Percentiles rank a stretch among this genome's conserved stretches.
Evolutionary conservation across 805 yeast species (phyloP).

Genomic region (Monosporozyma aerobia): DNA sequence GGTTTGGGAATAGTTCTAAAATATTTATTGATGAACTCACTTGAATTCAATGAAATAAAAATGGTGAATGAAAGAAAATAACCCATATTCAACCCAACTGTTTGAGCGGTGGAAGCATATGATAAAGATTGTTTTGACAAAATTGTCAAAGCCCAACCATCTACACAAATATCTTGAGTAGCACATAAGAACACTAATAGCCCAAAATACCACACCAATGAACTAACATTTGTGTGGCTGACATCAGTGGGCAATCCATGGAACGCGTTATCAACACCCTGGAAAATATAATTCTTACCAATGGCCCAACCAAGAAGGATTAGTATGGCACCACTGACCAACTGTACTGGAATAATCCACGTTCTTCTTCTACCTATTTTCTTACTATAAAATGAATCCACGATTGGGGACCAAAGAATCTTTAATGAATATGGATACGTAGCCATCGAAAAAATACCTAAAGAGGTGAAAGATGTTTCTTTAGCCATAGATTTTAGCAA

Average conservation of each 20-base stretch:
- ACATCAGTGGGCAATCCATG: slow-evolving; percentile 9
- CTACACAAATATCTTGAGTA: slow-evolving; percentile 97
- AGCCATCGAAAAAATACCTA: slow-evolving; percentile 85
- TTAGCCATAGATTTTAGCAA: slow-evolving; percentile 54
- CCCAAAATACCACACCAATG: slow-evolving; percentile 65
- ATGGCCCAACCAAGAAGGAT: slow-evolving; percentile 46
- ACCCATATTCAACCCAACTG: slow-evolving; percentile 89
- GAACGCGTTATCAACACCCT: slow-evolving; percentile 27
- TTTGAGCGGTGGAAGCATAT: slow-evolving; percentile 95
- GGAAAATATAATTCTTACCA: slow-evolving; percentile 40
- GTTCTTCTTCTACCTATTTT: slow-evolving; percentile 73
- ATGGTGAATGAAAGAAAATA: slow-evolving; percentile 88
- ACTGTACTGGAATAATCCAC: slow-evolving; percentile 93
- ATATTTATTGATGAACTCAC: slow-evolving; percentile 85
- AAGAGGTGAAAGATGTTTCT: slow-evolving; percentile 74
- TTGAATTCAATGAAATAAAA: slow-evolving; percentile 81
- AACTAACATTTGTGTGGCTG: slow-evolving; percentile 13
- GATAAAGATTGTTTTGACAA: slow-evolving; percentile 69
- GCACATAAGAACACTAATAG: slow-evolving; percentile 80
- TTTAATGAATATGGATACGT: slow-evolving; percentile 92
- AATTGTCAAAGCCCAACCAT: slow-evolving; percentile 96
- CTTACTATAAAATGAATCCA: slow-evolving; percentile 70
- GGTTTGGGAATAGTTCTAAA: slow-evolving; percentile 52
- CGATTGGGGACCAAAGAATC: slow-evolving; percentile 91
- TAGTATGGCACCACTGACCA: slow-evolving; percentile 63